A percentile compares a stretch with the other conserved stretches of the same genome.
Conservation (phyloP, 192 early-diverging fungal species). For the Umbelopsis vinacea region DNA sequence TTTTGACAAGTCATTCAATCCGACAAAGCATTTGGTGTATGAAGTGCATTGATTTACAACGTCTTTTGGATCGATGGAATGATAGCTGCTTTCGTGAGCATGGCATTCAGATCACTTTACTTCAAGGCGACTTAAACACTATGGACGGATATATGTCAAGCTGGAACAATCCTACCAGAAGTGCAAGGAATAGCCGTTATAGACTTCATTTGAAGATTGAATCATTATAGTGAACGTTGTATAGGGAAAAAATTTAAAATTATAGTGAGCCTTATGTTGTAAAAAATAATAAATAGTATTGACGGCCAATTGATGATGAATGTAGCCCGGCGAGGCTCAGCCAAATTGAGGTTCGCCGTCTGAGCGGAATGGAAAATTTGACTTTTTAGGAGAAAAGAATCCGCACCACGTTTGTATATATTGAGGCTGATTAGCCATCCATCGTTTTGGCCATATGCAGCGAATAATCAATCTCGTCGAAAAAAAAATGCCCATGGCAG, state of each 20-base stretch:
- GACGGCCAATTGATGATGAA: too few relatives aligned
- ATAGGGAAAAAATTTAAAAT: too few relatives aligned
- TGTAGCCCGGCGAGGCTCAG: too few relatives aligned
- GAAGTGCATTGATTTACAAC: background rate
- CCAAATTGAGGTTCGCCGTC: too few relatives aligned
- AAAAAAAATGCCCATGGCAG: background rate
- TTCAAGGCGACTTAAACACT: background rate
- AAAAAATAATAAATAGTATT: too few relatives aligned
- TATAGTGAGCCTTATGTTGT: too few relatives aligned
- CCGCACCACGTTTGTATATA: too few relatives aligned
- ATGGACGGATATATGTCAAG: background rate
- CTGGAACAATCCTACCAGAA: too few relatives aligned
- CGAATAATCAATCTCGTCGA: background rate
- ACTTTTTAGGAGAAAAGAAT: too few relatives aligned
- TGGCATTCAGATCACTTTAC: conserved; percentile 6
- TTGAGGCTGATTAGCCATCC: too few relatives aligned
- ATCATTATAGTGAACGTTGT: background rate
- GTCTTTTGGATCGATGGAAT: background rate
- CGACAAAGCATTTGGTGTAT: background rate
- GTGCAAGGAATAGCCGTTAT: background rate
- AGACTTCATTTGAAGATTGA: background rate
- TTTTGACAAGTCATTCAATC: background rate
- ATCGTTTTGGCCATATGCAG: too few relatives aligned
- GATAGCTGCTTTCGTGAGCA: background rate
- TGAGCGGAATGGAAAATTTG: too few relatives aligned